These are phyloP conservation scores for Papiliotrema terrestris DNA, from an alignment of 1,284 basidiomycete species.

Conservation along the genomic window DNA sequence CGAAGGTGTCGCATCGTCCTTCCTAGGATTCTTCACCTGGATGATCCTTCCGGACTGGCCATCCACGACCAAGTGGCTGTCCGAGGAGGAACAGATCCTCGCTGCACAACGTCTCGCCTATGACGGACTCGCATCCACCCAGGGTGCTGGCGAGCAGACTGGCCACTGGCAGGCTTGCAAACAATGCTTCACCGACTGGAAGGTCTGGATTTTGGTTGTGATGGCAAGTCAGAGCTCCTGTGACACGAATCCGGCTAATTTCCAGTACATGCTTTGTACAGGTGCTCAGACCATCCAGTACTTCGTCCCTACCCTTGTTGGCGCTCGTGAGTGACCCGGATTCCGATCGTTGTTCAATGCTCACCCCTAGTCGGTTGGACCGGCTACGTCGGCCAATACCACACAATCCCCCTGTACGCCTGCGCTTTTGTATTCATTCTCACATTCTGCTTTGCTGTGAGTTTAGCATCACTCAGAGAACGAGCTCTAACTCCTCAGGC, in stretches of 20 bases:
- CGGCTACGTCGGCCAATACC: constrained; percentile 49
- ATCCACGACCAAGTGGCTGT: constrained; percentile 49
- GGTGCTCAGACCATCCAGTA: constrained; percentile 53
- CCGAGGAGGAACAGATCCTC: constrained; percentile 48
- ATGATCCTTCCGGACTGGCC: constrained; percentile 47
- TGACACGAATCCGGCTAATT: background rate
- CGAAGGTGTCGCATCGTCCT: constrained; percentile 40
- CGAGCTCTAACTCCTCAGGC: constrained; percentile 16
- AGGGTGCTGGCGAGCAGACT: constrained; percentile 29
- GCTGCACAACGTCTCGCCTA: constrained; percentile 49
- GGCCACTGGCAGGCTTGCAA: constrained; percentile 47
- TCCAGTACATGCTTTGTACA: constrained; percentile 45
- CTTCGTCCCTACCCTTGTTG: constrained; percentile 51
- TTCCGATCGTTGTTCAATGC: background rate
- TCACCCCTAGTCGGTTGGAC: constrained; percentile 39
- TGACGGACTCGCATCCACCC: constrained; percentile 46
- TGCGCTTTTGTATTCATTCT: constrained; percentile 46
- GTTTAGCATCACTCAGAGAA: no score
- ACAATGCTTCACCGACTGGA: constrained; percentile 39
- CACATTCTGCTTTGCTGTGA: constrained; percentile 42
- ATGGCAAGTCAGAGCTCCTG: constrained; percentile 16
- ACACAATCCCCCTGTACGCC: constrained; percentile 53
- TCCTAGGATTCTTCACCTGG: constrained; percentile 33
- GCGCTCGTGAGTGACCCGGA: constrained; percentile 18
- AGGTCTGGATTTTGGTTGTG: constrained; percentile 44